Conservation (phyloP, 2,329 filamentous ascomycete genomes). For the Stagonosporopsis cucurbitacearum region DNA sequence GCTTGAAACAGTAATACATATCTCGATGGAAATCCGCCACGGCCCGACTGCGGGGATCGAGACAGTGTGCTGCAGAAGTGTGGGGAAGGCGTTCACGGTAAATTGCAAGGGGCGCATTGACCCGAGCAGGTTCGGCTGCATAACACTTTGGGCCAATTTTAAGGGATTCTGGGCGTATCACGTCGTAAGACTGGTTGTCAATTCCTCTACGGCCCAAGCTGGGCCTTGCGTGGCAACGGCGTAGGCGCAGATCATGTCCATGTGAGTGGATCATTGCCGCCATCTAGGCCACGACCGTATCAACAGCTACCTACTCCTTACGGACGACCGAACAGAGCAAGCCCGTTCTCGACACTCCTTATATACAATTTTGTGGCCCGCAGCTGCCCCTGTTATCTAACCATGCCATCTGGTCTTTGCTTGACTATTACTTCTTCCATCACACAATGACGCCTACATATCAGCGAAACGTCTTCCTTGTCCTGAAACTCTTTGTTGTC, state of each 20-base stretch:
- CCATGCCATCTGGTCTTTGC: constrained; percentile 42
- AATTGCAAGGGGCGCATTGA: constrained; percentile 20
- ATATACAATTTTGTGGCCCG: constrained; percentile 44
- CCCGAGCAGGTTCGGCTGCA: constrained; percentile 11
- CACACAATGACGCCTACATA: constrained; percentile 44
- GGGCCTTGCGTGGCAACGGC: constrained; percentile 43
- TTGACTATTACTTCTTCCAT: constrained; percentile 36
- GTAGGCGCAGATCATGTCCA: constrained; percentile 33
- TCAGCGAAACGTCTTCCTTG: constrained; percentile 20
- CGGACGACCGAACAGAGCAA: constrained; percentile 44
- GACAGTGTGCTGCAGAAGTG: constrained; percentile 13
- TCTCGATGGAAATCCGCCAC: constrained; percentile 1
- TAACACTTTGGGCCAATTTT: constrained; percentile 4
- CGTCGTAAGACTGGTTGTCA: constrained; percentile 21
- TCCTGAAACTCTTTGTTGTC: constrained; percentile 26
- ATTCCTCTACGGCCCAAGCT: constrained; percentile 40
- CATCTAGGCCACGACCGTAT: constrained; percentile 10
- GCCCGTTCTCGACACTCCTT: constrained; percentile 25
- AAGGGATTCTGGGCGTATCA: background rate
- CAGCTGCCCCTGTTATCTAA: constrained; percentile 39
- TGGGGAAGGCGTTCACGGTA: constrained; percentile 21
- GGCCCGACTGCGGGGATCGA: constrained; percentile 16
- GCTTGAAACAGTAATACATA: background rate
- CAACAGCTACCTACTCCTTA: constrained; percentile 43
- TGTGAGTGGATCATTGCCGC: constrained; percentile 4